phyloP scores from a whole-genome alignment of 2,329 filamentous ascomycete genomes.

The Calonectria ilicicola region DNA sequence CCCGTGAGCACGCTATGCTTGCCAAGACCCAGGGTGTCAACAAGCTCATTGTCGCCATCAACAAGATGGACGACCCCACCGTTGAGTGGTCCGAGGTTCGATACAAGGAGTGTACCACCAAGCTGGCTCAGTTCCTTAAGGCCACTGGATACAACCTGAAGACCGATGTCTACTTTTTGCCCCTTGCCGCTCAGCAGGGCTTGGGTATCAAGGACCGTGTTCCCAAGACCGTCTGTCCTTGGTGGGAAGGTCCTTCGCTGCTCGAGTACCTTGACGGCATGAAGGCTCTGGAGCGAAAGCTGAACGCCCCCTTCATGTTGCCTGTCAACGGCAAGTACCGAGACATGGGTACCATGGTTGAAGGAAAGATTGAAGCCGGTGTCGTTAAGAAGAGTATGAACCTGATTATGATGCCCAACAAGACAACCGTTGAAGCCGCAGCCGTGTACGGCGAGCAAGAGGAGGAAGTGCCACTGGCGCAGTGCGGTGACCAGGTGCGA shows the following conservation, averaged over 20 bases:
- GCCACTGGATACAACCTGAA: slow-evolving; percentile 94
- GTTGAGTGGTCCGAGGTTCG: slow-evolving; percentile 96
- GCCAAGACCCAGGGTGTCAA: slow-evolving; percentile 99
- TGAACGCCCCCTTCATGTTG: slow-evolving; percentile 99
- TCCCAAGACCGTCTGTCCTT: slow-evolving; percentile 79
- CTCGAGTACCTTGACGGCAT: slow-evolving; percentile 97
- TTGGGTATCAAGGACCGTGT: slow-evolving; percentile 91
- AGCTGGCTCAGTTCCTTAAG: slow-evolving; percentile 89
- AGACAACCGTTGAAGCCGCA: slow-evolving; percentile 81
- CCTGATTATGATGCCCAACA: slow-evolving; percentile 96
- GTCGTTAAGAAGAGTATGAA: slow-evolving; percentile 90
- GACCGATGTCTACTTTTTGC: slow-evolving; percentile 94
- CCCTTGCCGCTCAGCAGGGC: slow-evolving; percentile 89
- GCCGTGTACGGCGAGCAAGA: slow-evolving; percentile 96
- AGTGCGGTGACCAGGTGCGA: slow-evolving; percentile 95
- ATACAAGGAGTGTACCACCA: slow-evolving; percentile 92
- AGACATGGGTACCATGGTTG: slow-evolving; percentile 97
- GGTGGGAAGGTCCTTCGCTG: slow-evolving; percentile 90
- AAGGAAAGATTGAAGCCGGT: slow-evolving; percentile 96
- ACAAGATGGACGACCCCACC: slow-evolving; percentile 99
- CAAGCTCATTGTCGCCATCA: slow-evolving; percentile 93
- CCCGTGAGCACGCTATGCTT: slow-evolving; percentile 95
- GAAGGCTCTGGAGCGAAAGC: slow-evolving; percentile 91
- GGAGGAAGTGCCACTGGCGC: slow-evolving; percentile 85
- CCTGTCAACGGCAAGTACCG: slow-evolving; percentile 95